A percentile compares a stretch with the other conserved stretches of the same genome.
Conservation (phyloP, 768 basidiomycete genomes). For the Pleurotus platypus region DNA sequence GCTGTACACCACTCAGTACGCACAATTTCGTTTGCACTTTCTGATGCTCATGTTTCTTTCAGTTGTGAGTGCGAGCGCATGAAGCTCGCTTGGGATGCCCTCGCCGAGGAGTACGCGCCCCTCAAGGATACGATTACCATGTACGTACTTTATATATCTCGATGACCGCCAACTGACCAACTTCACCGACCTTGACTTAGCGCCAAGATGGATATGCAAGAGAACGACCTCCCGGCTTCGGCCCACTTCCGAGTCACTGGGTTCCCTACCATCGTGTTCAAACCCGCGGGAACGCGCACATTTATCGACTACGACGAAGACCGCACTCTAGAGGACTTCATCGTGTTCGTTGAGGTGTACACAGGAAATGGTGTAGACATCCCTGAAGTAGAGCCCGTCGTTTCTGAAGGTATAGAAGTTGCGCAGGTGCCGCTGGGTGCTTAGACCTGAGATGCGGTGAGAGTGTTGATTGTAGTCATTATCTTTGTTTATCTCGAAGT, state of each 20-base stretch:
- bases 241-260: constrained; percentile 83
- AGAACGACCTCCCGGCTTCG: constrained; percentile 94
- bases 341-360: constrained; percentile 77
- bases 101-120: constrained; percentile 78
- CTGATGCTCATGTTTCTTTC: constrained; percentile 2
- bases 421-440: constrained; percentile 33
- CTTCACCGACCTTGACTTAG: constrained; percentile 28
- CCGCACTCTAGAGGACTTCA: constrained; percentile 78
- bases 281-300: constrained; percentile 80
- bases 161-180: background rate
- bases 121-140: constrained; percentile 76
- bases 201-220: constrained; percentile 94
- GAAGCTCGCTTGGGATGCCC: constrained; percentile 88
- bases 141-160: constrained; percentile 36
- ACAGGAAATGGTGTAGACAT: constrained; percentile 67
- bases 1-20: constrained; percentile 94
- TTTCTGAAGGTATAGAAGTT: constrained; percentile 20
- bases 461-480: too few relatives aligned
- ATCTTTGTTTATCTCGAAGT: too few relatives aligned
- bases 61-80: constrained; percentile 97
- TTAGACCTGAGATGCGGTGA: background rate
- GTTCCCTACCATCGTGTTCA: constrained; percentile 97
- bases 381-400: constrained; percentile 20
- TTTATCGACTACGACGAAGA: constrained; percentile 83
- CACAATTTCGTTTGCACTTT: constrained; percentile 12